Conservation (phyloP, 129 eudicot species). For the Sambucus nigra region DNA sequence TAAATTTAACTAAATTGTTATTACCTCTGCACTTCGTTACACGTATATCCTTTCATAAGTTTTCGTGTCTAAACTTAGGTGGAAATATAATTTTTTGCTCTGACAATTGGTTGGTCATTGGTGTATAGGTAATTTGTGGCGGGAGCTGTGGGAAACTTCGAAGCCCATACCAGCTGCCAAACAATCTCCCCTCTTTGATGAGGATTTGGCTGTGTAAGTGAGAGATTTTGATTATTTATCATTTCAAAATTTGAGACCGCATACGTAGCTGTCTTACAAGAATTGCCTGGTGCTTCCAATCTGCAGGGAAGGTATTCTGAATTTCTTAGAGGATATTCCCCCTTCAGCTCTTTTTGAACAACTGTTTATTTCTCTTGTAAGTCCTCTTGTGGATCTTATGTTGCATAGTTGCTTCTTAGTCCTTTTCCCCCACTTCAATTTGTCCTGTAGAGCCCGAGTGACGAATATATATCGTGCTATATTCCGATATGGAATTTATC, state of each 20-base stretch:
- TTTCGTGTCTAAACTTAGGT: neutral
- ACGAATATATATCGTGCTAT: neutral
- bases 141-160: conserved; percentile 94
- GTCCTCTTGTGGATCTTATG: conserved; percentile 10
- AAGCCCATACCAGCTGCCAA: conserved; percentile 92
- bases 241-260: neutral
- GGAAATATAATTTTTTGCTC: conserved; percentile 1
- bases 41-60: neutral
- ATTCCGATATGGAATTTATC: neutral
- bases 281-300: conserved; percentile 9
- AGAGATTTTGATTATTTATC: neutral
- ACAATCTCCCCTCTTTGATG: conserved; percentile 89
- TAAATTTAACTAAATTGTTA: no score
- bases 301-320: conserved; percentile 74
- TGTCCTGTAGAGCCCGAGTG: neutral
- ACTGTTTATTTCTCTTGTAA: conserved; percentile 73
- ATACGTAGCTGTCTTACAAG: conserved; percentile 5
- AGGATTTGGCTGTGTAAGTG: conserved; percentile 95
- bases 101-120: conserved; percentile 13
- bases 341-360: conserved; percentile 82
- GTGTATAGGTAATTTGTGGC: conserved; percentile 88
- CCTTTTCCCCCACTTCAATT: neutral
- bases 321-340: conserved; percentile 51
- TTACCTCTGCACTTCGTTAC: no score
- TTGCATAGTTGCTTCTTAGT: neutral